These are phyloP conservation scores for Diutina sp. DNA, from an alignment of 1,139 yeast genomes.

Conservation along the genomic window DNA sequence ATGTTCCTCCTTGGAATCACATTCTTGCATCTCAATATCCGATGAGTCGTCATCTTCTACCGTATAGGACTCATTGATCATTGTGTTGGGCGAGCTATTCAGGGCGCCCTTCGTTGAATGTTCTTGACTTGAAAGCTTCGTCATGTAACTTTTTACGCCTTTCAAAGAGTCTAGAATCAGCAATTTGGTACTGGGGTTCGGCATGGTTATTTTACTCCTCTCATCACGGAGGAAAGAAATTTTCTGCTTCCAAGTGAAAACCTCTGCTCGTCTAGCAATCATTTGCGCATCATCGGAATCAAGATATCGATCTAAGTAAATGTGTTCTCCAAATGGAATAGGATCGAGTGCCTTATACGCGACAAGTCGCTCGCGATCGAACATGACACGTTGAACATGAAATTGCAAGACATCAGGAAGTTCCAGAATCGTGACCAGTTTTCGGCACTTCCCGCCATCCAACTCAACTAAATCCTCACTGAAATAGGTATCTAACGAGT, in stretches of 20 bases:
- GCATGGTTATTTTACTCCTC: conserved; percentile 25
- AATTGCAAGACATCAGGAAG: conserved; percentile 78
- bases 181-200: conserved; percentile 36
- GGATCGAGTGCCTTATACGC: conserved; percentile 80
- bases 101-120: background rate
- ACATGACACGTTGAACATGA: conserved; percentile 88
- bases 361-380: conserved; percentile 58
- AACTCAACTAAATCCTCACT: conserved; percentile 60
- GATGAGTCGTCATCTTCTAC: background rate
- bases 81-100: background rate
- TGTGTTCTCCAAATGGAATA: conserved; percentile 61
- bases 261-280: conserved; percentile 41
- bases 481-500: conserved; percentile 77
- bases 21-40: background rate
- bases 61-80: background rate
- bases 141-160: conserved; percentile 45
- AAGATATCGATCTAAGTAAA: conserved; percentile 80
- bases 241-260: conserved; percentile 50
- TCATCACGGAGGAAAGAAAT: conserved; percentile 31
- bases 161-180: conserved; percentile 33
- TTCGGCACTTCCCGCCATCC: conserved; percentile 63
- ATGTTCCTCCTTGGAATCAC: too few species aligned
- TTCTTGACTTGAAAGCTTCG: conserved; percentile 9
- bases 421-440: conserved; percentile 56
- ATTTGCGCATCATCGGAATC: conserved; percentile 55